Base-by-base conservation (phyloP, 768 basidiomycete genomes). In the Lactarius vividus region DNA sequence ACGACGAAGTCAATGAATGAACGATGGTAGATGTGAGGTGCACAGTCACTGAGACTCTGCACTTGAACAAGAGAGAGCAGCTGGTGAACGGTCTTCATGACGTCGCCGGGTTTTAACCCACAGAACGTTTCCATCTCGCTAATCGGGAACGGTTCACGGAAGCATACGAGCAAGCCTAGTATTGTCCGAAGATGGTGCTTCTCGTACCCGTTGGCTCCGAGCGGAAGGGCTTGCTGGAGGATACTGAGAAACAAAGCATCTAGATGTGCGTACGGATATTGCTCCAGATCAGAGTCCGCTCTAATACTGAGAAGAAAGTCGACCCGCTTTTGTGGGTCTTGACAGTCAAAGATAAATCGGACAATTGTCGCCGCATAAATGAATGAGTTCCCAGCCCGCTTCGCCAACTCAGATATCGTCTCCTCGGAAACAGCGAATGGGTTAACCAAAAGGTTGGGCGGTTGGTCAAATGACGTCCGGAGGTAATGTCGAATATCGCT, bases 51-150 rank as follows among this genome's bases (percentile, higher is more conserved):
- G 9, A 10, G 9, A 44, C 2, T 4, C 2, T 20, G 44, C n/a
- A 23, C 46, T 4, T 46, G 46, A 46, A 46, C 2, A 7, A 46
- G 44, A n/a, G 20, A n/a, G 3, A 4, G 44, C 44, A 46, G n/a
- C 3, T 3, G 20, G n/a, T 4, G 8, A n/a, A 46, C 9, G 0
- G 44, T n/a, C 8, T 0, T 10, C 10, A 0, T 11, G 23, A 49
- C 23, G n/a, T n/a, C 11, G 13, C 46, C 23, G n/a, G 1, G 23
- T 49, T 5, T 3, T 13, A 49, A 5, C 0, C 2, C 46, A 49
- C 0, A 49, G 11, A 49, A 23, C 0, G 1, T 13, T 49, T 49
- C 46, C 11, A 49, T 23, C 0, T 49, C 1, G 10, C 2, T 0
- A 0, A 5, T 49, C 3, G 46, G 46, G 11, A 49, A 49, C 3